Conservation (phyloP, 1,284 basidiomycete genomes). For the Puccinia coronata region DNA sequence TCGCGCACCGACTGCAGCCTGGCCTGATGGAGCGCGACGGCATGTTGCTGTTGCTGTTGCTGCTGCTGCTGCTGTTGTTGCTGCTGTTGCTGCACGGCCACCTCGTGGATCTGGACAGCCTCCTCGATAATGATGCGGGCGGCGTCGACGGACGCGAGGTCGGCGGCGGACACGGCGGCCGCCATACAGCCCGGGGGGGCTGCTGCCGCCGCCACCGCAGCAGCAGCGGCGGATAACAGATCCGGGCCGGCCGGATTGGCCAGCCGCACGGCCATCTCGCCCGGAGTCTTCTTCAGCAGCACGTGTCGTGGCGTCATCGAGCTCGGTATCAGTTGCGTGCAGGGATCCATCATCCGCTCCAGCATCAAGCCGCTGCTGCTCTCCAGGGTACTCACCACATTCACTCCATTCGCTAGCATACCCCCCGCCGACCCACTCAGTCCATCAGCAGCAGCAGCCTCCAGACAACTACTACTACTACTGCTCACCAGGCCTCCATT, state of each 20-base stretch:
- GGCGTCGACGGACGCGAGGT: neutral
- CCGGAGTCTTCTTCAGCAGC: neutral
- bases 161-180: neutral
- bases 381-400: neutral
- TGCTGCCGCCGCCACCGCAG: no score
- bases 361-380: neutral
- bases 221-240: no score
- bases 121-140: neutral
- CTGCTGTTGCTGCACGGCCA: neutral
- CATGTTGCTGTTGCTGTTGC: slow-evolving; percentile 8
- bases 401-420: neutral
- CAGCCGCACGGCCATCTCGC: neutral
- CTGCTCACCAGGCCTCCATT: neutral
- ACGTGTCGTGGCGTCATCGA: neutral
- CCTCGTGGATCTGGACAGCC: neutral
- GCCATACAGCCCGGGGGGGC: no score
- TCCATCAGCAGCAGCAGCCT: no score
- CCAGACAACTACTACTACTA: no score
- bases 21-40: slow-evolving; percentile 23
- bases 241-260: neutral
- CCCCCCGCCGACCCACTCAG: no score
- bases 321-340: neutral
- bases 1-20: slow-evolving; percentile 31
- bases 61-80: no score
- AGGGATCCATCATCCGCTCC: neutral